Percentiles rank a stretch among this genome's conserved stretches.
phyloP scores from a whole-genome alignment of 306 rosid genomes.

The Ormosia emarginata region DNA sequence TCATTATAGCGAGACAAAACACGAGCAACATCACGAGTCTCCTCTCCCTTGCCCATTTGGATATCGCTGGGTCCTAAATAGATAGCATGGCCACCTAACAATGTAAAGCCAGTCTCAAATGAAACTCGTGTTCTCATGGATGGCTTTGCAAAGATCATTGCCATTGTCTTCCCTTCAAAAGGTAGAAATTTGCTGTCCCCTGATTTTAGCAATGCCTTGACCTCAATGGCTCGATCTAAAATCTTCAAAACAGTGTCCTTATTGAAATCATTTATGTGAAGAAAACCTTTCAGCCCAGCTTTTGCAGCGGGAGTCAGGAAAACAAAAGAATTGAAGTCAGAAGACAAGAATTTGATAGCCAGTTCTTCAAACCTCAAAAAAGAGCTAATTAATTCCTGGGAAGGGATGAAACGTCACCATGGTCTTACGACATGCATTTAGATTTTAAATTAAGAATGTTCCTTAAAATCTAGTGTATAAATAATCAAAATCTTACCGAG shows the following conservation, averaged over 20 bases:
- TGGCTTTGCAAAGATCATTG: conserved; percentile 95
- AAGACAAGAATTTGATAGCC: background rate
- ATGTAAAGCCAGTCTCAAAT: conserved; percentile 84
- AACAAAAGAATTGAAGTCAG: background rate
- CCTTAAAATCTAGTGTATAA: background rate
- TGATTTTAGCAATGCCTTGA: conserved; percentile 75
- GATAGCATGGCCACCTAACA: conserved; percentile 90
- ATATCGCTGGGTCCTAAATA: conserved; percentile 91
- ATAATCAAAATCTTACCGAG: too few species aligned
- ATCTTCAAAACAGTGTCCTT: conserved; percentile 73
- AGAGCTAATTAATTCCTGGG: background rate
- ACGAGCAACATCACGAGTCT: conserved; percentile 90
- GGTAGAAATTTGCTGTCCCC: conserved; percentile 83
- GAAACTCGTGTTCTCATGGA: conserved; percentile 97
- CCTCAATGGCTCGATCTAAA: conserved; percentile 74
- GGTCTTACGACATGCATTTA: background rate
- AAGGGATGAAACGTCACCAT: background rate
- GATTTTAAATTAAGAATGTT: background rate
- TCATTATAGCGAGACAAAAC: conserved; percentile 85
- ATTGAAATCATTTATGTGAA: conserved; percentile 79
- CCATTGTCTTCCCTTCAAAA: conserved; percentile 88
- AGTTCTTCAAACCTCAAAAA: background rate
- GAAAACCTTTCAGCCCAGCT: conserved; percentile 63
- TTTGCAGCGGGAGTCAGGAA: conserved; percentile 35
- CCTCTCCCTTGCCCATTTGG: conserved; percentile 98